phyloP scores from a whole-genome alignment of 306 rosid genomes.

The Phaseolus lunatus region DNA sequence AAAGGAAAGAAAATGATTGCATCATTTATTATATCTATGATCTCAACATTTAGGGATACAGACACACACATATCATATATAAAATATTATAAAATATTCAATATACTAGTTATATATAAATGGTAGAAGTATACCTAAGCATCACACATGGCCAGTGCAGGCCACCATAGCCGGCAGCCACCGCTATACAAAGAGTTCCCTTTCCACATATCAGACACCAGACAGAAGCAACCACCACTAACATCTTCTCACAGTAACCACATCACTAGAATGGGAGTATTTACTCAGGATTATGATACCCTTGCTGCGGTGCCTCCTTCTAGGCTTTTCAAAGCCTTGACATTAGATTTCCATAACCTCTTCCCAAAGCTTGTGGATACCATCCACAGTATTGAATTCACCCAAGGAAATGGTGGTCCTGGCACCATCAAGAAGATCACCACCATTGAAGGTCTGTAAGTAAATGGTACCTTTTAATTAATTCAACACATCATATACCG shows the following conservation, averaged over 20 bases:
- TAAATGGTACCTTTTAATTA: background rate
- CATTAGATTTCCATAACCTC: conserved; percentile 48
- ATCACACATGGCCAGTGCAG: background rate
- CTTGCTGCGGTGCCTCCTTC: conserved; percentile 51
- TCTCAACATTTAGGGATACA: too few species aligned
- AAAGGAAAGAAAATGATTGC: too few species aligned
- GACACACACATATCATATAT: too few species aligned
- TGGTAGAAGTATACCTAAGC: too few species aligned
- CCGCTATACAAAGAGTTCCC: background rate
- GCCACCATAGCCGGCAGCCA: background rate
- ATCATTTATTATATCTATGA: too few species aligned
- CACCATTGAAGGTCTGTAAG: conserved; percentile 40
- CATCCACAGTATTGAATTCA: conserved; percentile 42
- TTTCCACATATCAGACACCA: background rate
- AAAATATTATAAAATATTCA: too few species aligned
- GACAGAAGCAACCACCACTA: background rate
- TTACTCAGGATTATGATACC: conserved; percentile 42
- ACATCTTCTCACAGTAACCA: background rate
- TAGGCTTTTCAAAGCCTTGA: conserved; percentile 60
- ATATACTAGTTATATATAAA: too few species aligned
- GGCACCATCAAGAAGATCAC: conserved; percentile 66
- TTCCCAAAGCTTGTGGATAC: conserved; percentile 52
- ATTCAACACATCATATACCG: too few species aligned
- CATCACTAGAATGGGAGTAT: conserved; percentile 54
- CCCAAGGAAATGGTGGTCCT: conserved; percentile 62